phyloP scores from a whole-genome alignment of 2,329 filamentous ascomycete species.

The Aspergillus texensis region DNA sequence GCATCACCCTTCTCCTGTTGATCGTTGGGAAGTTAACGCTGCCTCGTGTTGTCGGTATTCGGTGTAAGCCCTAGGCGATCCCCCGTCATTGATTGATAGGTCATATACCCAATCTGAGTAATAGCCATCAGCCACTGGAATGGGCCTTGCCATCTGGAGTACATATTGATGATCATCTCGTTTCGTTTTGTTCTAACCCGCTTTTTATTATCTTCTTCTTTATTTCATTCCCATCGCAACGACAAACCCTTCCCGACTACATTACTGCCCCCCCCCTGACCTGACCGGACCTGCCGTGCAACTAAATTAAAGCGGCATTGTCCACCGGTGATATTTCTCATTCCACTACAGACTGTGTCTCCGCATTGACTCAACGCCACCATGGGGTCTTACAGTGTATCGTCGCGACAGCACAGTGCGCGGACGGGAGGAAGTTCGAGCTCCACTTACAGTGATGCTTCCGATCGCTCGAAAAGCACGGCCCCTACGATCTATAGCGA shows the following conservation, averaged over 20 bases:
- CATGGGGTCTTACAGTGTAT: conserved; percentile 34
- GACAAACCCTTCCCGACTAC: not conserved
- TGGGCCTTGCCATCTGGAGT: not conserved
- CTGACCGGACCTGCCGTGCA: not conserved
- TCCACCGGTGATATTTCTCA: conserved; percentile 5
- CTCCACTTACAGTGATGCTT: conserved; percentile 41
- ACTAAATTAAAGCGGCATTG: not conserved
- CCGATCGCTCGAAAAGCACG: conserved; percentile 43
- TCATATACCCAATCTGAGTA: conserved; percentile 6
- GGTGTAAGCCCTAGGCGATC: conserved; percentile 3
- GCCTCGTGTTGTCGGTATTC: conserved; percentile 6
- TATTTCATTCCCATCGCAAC: not conserved
- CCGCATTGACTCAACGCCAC: conserved; percentile 13
- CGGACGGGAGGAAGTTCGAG: conserved; percentile 37
- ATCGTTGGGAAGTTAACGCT: not conserved
- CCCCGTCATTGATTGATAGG: conserved; percentile 1
- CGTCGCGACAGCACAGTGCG: conserved; percentile 27
- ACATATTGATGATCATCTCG: not conserved
- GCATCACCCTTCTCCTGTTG: conserved; percentile 10
- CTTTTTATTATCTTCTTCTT: not conserved
- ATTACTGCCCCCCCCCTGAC: not conserved
- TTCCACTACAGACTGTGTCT: not conserved
- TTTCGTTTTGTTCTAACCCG: not conserved
- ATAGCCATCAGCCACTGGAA: conserved; percentile 6
- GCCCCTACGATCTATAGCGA: conserved; percentile 42